These are phyloP conservation scores for Hura crepitans DNA, from an alignment of 441 rosid species.

Conservation along the genomic window DNA sequence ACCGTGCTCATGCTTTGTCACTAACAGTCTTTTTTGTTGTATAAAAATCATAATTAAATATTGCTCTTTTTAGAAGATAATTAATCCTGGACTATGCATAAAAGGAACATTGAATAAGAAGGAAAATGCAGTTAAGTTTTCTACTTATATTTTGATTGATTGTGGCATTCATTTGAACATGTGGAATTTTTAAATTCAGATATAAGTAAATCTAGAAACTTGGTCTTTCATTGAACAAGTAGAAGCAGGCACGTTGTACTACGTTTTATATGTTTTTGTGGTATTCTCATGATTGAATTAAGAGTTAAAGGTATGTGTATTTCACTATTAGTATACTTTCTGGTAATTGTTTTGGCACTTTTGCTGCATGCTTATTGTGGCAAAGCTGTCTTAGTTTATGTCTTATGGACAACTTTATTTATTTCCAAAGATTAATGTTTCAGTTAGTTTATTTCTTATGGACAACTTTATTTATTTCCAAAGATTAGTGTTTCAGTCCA, in stretches of 20 bases:
- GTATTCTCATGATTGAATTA: background rate
- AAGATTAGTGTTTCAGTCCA: background rate
- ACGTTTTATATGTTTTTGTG: background rate
- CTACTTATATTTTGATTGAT: background rate
- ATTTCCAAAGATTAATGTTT: background rate
- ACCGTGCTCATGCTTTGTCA: background rate
- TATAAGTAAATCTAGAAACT: background rate
- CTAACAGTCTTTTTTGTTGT: background rate
- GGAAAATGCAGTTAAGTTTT: background rate
- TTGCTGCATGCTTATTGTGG: background rate
- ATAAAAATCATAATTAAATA: background rate
- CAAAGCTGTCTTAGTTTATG: background rate
- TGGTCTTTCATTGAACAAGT: slow-evolving; percentile 5
- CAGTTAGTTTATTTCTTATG: background rate
- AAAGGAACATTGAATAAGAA: background rate
- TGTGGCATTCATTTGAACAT: background rate
- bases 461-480: background rate
- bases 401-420: background rate
- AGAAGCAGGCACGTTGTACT: background rate
- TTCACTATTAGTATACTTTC: background rate
- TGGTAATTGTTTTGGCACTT: background rate
- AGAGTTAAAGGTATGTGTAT: background rate
- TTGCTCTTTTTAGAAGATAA: background rate
- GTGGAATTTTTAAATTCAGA: background rate
- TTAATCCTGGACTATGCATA: background rate